A percentile compares a stretch with the other conserved stretches of the same genome.
Evolutionary conservation across 805 yeast species (phyloP).

Genomic region (Candida suzukii): DNA sequence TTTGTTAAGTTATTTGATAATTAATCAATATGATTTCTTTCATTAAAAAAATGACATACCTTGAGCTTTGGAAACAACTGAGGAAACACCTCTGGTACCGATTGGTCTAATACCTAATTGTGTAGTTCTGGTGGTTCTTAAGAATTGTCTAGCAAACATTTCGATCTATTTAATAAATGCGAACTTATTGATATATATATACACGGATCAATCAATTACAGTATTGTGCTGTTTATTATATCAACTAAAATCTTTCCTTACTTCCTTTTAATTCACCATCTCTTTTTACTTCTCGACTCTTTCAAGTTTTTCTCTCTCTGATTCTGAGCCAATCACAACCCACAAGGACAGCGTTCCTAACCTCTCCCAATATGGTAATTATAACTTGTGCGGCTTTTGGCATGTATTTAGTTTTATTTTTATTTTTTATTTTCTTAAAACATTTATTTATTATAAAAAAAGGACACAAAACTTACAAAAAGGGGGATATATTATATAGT

Average conservation of each 20-base stretch:
- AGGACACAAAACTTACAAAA: not conserved
- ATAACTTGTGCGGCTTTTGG: not conserved
- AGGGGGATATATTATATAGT: not conserved
- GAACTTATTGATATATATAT: too few relatives aligned
- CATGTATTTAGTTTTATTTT: too few relatives aligned
- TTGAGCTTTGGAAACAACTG: constrained; percentile 27
- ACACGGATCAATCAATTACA: not conserved
- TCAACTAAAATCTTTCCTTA: not conserved
- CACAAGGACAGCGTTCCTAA: not conserved
- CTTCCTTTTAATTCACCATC: not conserved
- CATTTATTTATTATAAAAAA: too few relatives aligned
- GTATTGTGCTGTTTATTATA: not conserved
- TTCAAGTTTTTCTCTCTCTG: not conserved
- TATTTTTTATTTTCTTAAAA: too few relatives aligned
- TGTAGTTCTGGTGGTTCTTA: constrained; percentile 16
- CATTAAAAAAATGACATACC: constrained; percentile 21
- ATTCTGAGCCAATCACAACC: not conserved
- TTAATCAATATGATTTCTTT: not conserved
- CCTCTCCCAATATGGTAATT: not conserved
- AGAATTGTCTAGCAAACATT: constrained; percentile 27
- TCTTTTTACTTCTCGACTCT: not conserved
- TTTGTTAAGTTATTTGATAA: not conserved
- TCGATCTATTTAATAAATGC: not conserved
- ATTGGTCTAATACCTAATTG: constrained; percentile 20
- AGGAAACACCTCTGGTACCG: constrained; percentile 33